Evolutionary conservation across 345 rosid species (phyloP), one percentile per base, ranked within the genome.

Genomic region (Eucalyptus camaldulensis): DNA sequence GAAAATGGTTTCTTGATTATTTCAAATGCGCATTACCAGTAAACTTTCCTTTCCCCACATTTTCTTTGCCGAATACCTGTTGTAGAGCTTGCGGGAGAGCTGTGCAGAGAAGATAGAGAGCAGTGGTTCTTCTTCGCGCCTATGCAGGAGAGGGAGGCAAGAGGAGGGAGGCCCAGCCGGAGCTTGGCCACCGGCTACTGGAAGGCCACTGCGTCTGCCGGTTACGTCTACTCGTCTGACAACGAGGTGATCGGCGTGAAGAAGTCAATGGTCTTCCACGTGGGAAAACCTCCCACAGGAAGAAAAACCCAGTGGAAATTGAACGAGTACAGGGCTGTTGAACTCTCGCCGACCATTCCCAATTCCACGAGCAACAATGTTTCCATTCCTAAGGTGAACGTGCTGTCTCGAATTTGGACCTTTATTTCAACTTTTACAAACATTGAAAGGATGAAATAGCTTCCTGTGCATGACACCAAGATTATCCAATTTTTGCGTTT

Each of bases 61-160:
- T 76, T 10, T 76, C n/a, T 37, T 87, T 47, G 40, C 11, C n/a
- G 51, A n/a, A 87, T 87, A n/a, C 65, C 29, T 92, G 93, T 19
- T 76, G 83, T 88, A 97, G 99, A 88, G 91, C 60, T 88, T 88
- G 92, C 99, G 2, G 99, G 99, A 87, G 96, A 93, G 90, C 65
- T 87, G 89, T 96, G 97, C 81, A 90, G 83, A 88, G 91, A 91
- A 90, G 99, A 97, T 87, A 69, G 92, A 13, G 99, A 96, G 92
- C 99, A 97, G 88, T 97, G 99, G 99, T 97, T 96, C 91, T 97
- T 96, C 97, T 96, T 97, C 53, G 89, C 94, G 12, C 95, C 96
- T 19, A 93, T 97, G 90, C 98, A 96, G 80, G 97, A 95, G 91
- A 93, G 96, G n/a, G 99, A 97, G 92, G 95, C 95, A 7, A 91